Conservation (phyloP, 352 stramenopile genomes). For the Globisporangium canariense region DNA sequence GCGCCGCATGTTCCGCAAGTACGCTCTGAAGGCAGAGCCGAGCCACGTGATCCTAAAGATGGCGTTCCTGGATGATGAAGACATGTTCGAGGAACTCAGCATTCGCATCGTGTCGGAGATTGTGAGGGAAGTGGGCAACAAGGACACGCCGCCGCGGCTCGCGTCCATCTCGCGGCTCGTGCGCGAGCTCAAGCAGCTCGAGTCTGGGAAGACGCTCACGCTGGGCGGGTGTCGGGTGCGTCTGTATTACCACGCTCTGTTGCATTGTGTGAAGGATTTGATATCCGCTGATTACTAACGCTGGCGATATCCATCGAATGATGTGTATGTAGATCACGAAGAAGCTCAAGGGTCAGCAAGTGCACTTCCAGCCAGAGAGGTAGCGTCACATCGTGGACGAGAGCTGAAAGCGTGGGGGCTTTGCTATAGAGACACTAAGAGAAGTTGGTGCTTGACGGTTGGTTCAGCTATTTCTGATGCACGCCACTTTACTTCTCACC, state of each 20-base stretch:
- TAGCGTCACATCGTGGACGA: neutral
- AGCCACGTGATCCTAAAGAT: conserved; percentile 35
- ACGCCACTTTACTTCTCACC: neutral
- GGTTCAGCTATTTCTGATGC: neutral
- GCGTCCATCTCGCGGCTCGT: conserved; percentile 47
- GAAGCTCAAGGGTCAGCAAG: conserved; percentile 28
- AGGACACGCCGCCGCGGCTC: conserved; percentile 55
- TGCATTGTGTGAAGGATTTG: too few relatives aligned
- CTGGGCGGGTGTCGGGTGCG: conserved; percentile 63
- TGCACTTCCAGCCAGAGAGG: conserved; percentile 39
- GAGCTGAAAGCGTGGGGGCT: neutral
- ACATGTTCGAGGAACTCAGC: conserved; percentile 64
- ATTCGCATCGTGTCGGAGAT: conserved; percentile 59
- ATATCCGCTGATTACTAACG: too few relatives aligned
- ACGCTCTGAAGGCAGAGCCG: conserved; percentile 24
- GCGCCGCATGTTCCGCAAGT: conserved; percentile 39
- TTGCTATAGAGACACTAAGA: neutral
- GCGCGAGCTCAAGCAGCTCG: conserved; percentile 39
- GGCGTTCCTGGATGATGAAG: conserved; percentile 40
- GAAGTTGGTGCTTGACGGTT: neutral
- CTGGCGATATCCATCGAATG: too few relatives aligned
- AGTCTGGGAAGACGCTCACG: conserved; percentile 66
- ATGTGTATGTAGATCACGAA: conserved; percentile 25
- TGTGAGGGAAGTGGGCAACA: conserved; percentile 48
- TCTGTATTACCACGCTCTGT: neutral